These are phyloP conservation scores for Eucalyptus lansdowneana DNA, from an alignment of 345 rosid species.

Conservation along the genomic window DNA sequence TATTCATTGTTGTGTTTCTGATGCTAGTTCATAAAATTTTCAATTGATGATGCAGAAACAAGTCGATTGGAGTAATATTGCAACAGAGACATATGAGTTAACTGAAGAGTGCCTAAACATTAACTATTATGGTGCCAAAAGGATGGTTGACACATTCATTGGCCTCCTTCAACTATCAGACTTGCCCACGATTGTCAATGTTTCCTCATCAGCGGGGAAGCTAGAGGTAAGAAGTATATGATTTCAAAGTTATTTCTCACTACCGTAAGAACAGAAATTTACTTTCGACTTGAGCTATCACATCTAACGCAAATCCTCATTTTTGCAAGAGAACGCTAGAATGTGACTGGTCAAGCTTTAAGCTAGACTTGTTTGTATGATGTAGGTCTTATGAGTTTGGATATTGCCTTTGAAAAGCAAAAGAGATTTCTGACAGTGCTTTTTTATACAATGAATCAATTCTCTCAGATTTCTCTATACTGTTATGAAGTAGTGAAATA, in stretches of 20 bases:
- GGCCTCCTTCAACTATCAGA: constrained; percentile 35
- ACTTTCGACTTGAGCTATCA: too few relatives aligned
- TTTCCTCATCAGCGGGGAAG: constrained; percentile 24
- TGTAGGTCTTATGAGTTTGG: not conserved
- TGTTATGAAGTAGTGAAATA: not conserved
- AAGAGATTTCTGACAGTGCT: not conserved
- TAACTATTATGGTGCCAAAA: constrained; percentile 42
- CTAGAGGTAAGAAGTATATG: constrained; percentile 12
- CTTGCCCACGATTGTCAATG: constrained; percentile 35
- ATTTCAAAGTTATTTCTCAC: not conserved
- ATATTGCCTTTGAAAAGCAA: not conserved
- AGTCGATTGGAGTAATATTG: constrained; percentile 7
- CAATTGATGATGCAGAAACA: not conserved
- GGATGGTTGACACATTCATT: constrained; percentile 29
- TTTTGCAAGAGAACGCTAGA: not conserved
- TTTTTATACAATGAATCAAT: not conserved
- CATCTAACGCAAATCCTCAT: not conserved
- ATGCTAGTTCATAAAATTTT: not conserved
- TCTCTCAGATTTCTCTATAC: not conserved
- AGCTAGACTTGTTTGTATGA: not conserved
- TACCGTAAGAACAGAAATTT: not conserved
- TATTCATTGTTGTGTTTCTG: not conserved
- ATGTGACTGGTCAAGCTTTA: not conserved
- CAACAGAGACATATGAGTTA: constrained; percentile 16
- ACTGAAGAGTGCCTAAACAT: constrained; percentile 19